phyloP scores from a whole-genome alignment of 805 yeast species.

The Nakazawaea wyomingensis region DNA sequence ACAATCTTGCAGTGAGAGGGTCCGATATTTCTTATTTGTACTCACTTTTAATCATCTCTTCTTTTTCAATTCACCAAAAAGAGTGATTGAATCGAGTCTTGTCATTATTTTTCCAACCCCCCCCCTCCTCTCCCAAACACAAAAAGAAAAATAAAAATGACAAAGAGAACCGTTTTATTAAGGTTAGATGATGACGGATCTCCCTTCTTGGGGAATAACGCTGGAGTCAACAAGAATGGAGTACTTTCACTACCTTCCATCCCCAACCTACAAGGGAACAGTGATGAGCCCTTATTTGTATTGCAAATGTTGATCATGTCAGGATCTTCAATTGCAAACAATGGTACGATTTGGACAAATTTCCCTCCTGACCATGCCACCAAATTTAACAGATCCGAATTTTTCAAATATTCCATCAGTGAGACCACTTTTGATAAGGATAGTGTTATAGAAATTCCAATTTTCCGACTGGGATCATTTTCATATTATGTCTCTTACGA shows the following conservation, averaged over 20 bases:
- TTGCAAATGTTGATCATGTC: slow-evolving; percentile 68
- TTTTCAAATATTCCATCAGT: slow-evolving; percentile 43
- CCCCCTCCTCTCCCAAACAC: too few species aligned
- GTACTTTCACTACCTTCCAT: slow-evolving; percentile 47
- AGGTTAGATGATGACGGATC: slow-evolving; percentile 43
- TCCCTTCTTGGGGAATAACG: slow-evolving; percentile 32
- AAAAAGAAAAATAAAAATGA: too few species aligned
- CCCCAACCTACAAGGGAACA: slow-evolving; percentile 28
- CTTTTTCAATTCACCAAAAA: too few species aligned
- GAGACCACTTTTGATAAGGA: slow-evolving; percentile 59
- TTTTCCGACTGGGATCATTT: slow-evolving; percentile 74
- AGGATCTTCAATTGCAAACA: slow-evolving; percentile 65
- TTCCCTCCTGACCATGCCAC: slow-evolving; percentile 43
- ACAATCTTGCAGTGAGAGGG: too few species aligned
- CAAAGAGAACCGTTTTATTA: slow-evolving; percentile 40
- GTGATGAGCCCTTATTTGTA: slow-evolving; percentile 32
- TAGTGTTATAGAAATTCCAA: slow-evolving; percentile 50
- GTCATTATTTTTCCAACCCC: too few species aligned
- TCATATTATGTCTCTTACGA: slow-evolving; percentile 65
- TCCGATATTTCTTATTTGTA: too few species aligned
- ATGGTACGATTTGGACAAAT: slow-evolving; percentile 71
- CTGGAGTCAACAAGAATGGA: slow-evolving; percentile 45
- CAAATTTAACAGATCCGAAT: slow-evolving; percentile 52
- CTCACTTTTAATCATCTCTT: too few species aligned
- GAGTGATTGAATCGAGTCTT: not conserved